Evolutionary conservation across 2,329 filamentous ascomycete species (phyloP), one percentile per base, ranked within the genome.

Genomic region (Verticillium longisporum): DNA sequence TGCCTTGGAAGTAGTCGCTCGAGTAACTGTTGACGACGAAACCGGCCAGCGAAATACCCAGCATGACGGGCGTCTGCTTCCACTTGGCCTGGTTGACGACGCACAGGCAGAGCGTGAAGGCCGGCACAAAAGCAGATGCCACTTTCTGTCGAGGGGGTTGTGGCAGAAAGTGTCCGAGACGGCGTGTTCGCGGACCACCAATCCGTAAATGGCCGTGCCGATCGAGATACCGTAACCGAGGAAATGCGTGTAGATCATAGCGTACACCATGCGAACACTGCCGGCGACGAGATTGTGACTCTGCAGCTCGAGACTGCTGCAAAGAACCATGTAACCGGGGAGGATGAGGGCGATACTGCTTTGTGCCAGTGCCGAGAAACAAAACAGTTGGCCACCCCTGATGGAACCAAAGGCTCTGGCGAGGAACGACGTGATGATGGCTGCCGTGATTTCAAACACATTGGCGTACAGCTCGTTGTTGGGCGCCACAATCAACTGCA

Each of bases 21-120:
- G 84, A 86, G 73, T 90, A 92, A 74, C 85, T 90, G 73, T 89
- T 94, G 67, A 91, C 88, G 7, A 87, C 78, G 70, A 90, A 95
- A 9, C 91, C 91, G 0, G 85, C 83, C 36, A 92, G 76, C 0
- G 90, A 85, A 67, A 96, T 92, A 62, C 84, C 55, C 4, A 90
- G 75, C 90, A 94, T 94, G 58, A 90, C 81, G 0, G 90, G 90
- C 36, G 87, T 83, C 70, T 94, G 90, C 67, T 85, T 88, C 84
- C 84, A 91, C 73, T 92, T 91, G 62, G 89, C 89, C 66, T 94
- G 90, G 73, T 93, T 93, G 72, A 94, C 88, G 68, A 93, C 80
- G 63, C 89, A 88, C 1, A 91, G 78, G 65, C 87, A 90, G 32
- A 89, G 70, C 1, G 88, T 85, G 74, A 91, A 92, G 11, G 82